Conservation (phyloP, 2,329 filamentous ascomycete species). For the Diaporthe eres region DNA sequence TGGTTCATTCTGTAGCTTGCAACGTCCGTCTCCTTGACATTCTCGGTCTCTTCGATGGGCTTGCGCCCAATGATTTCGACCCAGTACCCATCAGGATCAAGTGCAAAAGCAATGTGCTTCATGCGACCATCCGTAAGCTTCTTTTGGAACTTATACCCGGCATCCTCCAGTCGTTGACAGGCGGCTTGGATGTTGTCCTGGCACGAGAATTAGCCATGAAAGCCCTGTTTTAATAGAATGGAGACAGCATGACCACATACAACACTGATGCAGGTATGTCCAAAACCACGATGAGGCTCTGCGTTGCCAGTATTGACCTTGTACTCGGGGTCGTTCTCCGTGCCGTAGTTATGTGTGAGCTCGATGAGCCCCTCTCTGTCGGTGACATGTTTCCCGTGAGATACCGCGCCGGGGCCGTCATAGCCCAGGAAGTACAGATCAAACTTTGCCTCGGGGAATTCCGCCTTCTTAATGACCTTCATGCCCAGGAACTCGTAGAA, state of each 20-base stretch:
- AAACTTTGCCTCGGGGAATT: slow-evolving; percentile 90
- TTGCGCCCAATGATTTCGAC: slow-evolving; percentile 86
- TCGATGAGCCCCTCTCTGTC: slow-evolving; percentile 94
- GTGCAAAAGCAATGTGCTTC: slow-evolving; percentile 88
- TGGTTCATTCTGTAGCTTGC: slow-evolving; percentile 87
- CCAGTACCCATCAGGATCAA: slow-evolving; percentile 92
- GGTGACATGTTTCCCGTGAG: slow-evolving; percentile 77
- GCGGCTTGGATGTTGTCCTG: slow-evolving; percentile 86
- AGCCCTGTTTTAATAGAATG: background rate
- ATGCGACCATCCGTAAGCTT: slow-evolving; percentile 90
- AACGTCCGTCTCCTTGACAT: slow-evolving; percentile 79
- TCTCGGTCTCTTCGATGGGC: slow-evolving; percentile 78
- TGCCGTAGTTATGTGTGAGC: slow-evolving; percentile 88
- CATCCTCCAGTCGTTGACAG: slow-evolving; percentile 89
- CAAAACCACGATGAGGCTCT: slow-evolving; percentile 88
- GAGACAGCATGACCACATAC: background rate
- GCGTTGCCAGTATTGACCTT: slow-evolving; percentile 89
- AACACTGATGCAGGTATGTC: slow-evolving; percentile 87
- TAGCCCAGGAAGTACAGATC: slow-evolving; percentile 97
- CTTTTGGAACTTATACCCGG: slow-evolving; percentile 95
- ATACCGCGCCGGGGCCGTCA: slow-evolving; percentile 81
- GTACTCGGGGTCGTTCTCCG: slow-evolving; percentile 86
- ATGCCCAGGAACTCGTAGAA: slow-evolving; percentile 96
- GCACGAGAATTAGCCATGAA: background rate
- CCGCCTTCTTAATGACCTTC: slow-evolving; percentile 83